Conservation (phyloP, 2,329 filamentous ascomycete species). For the Pseudocercospora pini-densiflorae region DNA sequence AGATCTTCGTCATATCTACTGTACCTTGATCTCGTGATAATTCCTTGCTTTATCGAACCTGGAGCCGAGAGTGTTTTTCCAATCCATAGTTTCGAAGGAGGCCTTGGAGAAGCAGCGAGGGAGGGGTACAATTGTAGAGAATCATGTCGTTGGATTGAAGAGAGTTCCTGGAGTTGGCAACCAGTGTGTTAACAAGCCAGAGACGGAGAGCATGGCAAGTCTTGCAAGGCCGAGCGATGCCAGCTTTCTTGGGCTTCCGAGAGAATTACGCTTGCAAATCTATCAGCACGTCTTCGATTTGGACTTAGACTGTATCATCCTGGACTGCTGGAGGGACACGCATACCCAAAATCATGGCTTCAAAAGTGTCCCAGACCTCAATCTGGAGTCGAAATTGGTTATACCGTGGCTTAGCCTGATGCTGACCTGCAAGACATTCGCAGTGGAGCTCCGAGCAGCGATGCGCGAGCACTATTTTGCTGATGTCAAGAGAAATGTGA, state of each 20-base stretch:
- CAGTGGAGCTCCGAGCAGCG: slow-evolving; percentile 22
- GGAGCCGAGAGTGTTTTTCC: neutral
- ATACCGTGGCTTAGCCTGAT: slow-evolving; percentile 29
- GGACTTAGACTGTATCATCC: slow-evolving; percentile 18
- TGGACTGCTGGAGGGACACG: slow-evolving; percentile 18
- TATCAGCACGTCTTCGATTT: slow-evolving; percentile 23
- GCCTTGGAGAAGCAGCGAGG: neutral
- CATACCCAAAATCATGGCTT: slow-evolving; percentile 43
- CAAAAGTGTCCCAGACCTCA: slow-evolving; percentile 39
- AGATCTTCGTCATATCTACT: neutral
- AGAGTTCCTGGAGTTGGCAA: neutral
- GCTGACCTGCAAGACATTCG: slow-evolving; percentile 25
- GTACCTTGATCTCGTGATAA: neutral
- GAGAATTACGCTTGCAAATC: slow-evolving; percentile 25
- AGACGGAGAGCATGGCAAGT: neutral
- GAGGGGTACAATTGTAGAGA: neutral
- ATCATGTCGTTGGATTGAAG: neutral
- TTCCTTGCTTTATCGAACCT: neutral
- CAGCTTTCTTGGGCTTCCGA: slow-evolving; percentile 23
- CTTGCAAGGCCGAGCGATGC: slow-evolving; percentile 10
- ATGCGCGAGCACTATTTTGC: slow-evolving; percentile 17
- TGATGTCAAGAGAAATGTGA: slow-evolving; percentile 9
- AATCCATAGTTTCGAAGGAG: neutral
- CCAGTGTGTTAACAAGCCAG: neutral
- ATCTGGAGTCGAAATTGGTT: slow-evolving; percentile 11